These are phyloP conservation scores for Lecanicillium sp. DNA, from an alignment of 2,329 filamentous ascomycete species.

Conservation along the genomic window DNA sequence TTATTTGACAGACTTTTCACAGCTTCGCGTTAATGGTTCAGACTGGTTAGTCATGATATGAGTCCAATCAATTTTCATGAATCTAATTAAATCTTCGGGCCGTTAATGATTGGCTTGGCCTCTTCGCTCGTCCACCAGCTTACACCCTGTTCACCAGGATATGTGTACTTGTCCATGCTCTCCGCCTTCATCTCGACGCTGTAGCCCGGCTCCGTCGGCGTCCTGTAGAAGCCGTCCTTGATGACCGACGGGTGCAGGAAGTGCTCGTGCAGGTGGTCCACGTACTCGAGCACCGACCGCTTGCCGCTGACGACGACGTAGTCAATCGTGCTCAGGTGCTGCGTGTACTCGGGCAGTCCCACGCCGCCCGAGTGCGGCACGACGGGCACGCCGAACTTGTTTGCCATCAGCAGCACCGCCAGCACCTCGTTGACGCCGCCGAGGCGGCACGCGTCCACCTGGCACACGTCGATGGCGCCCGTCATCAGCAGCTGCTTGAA, in stretches of 20 bases:
- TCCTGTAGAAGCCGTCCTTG: constrained; percentile 81
- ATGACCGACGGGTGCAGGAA: constrained; percentile 78
- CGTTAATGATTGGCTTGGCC: constrained; percentile 67
- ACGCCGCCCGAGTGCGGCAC: constrained; percentile 88
- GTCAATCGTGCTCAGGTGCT: constrained; percentile 88
- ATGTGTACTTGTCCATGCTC: constrained; percentile 75
- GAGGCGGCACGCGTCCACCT: constrained; percentile 84
- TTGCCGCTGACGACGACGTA: constrained; percentile 82
- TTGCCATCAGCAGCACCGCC: constrained; percentile 81
- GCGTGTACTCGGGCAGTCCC: constrained; percentile 87
- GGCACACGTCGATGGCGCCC: constrained; percentile 79
- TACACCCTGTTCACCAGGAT: constrained; percentile 68
- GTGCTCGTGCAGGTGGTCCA: constrained; percentile 91
- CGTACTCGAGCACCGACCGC: constrained; percentile 79
- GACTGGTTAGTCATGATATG: no score
- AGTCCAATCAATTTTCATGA: neutral
- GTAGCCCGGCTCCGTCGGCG: constrained; percentile 76
- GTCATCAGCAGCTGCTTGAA: constrained; percentile 85
- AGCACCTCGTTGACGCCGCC: constrained; percentile 89
- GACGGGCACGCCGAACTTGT: constrained; percentile 71
- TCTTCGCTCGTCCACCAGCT: constrained; percentile 84
- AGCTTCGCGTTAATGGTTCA: no score
- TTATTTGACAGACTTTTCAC: no score
- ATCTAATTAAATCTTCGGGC: constrained; percentile 43
- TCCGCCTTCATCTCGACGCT: constrained; percentile 89